Evolutionary conservation across 129 eudicot genomes (phyloP), one percentile per base, ranked within the genome.

Genomic region (carrot (Daucus carota)): DNA sequence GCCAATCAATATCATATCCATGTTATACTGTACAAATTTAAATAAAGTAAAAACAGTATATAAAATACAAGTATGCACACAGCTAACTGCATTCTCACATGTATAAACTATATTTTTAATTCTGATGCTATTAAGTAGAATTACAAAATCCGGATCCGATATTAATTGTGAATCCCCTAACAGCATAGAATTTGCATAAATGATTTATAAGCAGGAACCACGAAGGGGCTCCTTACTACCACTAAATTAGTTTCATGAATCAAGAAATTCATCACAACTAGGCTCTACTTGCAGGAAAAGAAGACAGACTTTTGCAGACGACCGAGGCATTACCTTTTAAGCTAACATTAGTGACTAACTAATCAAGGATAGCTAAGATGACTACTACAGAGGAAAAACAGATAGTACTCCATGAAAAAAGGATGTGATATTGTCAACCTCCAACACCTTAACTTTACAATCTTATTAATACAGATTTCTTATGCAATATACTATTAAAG

Each of bases 1-100:
- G 73, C 75, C 75, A 72, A 69, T 66, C 67, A 77, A 28, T 12
- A 36, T 60, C 73, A 74, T 73, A 78, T 32, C 45, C 13, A 50
- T 43, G 11, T 38, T n/a, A 1, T n/a, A 70, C 46, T 20, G 45
- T 20, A 34, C 6, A 40, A 3, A 40, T 12, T 3, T 24, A 14
- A n/a, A 41, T 17, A 70, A 7, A 36, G 28, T 18, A 12, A 38
- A n/a, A 70, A 38, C 31, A n/a, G 3, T 36, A 70, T n/a, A 69
- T 69, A 36, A 3, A 38, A 66, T 66, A 28, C 8, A 38, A 52
- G n/a, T 24, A 22, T 52, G 24, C 41, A 32, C 11, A 65, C 22
- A 32, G 10, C 31, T 65, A 31, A 2, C 32, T 65, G 7, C 16
- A 36, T 52, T 22, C 28, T 5, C 12, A 3, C 44, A 38, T 10